Evolutionary conservation across 176 grass and related monocot genomes (phyloP).

Genomic region (Thinopyrum elongatum): DNA sequence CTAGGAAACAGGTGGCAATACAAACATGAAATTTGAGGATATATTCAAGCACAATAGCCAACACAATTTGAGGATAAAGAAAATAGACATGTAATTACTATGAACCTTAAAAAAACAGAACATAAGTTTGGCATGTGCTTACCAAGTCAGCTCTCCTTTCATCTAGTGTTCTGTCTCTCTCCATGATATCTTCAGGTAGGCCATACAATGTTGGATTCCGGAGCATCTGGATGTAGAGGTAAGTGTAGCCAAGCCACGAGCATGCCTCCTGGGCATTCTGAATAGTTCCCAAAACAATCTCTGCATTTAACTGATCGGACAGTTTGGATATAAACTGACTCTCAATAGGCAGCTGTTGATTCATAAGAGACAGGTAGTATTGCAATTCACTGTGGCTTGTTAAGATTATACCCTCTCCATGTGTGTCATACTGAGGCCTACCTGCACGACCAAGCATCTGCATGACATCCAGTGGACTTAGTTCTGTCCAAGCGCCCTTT

Average conservation of each 20-base stretch:
- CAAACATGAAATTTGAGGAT: slow-evolving; percentile 1
- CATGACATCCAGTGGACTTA: slow-evolving; percentile 93
- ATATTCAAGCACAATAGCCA: background rate
- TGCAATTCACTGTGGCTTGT: slow-evolving; percentile 85
- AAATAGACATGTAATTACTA: slow-evolving; percentile 12
- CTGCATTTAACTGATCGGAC: slow-evolving; percentile 89
- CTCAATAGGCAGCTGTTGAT: slow-evolving; percentile 91
- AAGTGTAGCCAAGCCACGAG: slow-evolving; percentile 85
- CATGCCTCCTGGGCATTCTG: slow-evolving; percentile 95
- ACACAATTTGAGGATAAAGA: background rate
- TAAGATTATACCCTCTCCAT: slow-evolving; percentile 96
- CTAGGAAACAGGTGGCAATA: background rate
- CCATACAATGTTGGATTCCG: slow-evolving; percentile 88
- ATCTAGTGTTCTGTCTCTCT: slow-evolving; percentile 74
- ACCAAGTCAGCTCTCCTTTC: slow-evolving; percentile 97
- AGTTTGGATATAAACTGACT: slow-evolving; percentile 89
- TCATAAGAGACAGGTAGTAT: slow-evolving; percentile 93
- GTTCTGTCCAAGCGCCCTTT: slow-evolving; percentile 89
- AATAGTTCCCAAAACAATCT: slow-evolving; percentile 91
- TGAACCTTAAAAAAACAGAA: slow-evolving; percentile 10
- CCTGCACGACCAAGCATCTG: slow-evolving; percentile 98
- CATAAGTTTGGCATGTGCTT: slow-evolving; percentile 29
- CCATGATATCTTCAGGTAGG: slow-evolving; percentile 66
- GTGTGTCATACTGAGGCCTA: slow-evolving; percentile 93
- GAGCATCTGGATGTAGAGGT: slow-evolving; percentile 87